These are phyloP conservation scores for Euphorbia peplus DNA, from an alignment of 345 rosid genomes.

Conservation along the genomic window DNA sequence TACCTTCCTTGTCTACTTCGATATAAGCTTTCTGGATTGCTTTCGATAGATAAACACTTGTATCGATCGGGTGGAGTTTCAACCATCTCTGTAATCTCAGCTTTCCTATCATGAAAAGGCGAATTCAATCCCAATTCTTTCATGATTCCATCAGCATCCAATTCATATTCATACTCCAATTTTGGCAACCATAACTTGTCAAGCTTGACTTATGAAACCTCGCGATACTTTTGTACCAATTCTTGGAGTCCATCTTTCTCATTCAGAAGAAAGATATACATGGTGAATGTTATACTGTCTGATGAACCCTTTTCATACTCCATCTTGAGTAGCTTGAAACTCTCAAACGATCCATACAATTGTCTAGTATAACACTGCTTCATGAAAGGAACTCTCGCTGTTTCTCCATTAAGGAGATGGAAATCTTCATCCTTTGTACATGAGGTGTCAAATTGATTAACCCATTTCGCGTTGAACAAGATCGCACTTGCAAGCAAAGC, in stretches of 20 bases:
- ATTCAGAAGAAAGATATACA: conserved; percentile 6
- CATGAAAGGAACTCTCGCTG: too few relatives aligned
- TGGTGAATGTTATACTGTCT: too few relatives aligned
- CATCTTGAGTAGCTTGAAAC: conserved; percentile 4
- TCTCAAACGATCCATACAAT: conserved; percentile 1
- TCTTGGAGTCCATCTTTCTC: background rate
- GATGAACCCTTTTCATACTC: too few relatives aligned
- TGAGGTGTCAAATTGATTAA: background rate
- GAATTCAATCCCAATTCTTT: background rate
- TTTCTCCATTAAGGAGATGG: too few relatives aligned
- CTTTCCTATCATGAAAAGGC: too few relatives aligned
- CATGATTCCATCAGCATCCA: background rate
- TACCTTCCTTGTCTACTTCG: conserved; percentile 1
- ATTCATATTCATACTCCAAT: background rate
- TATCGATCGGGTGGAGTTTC: background rate
- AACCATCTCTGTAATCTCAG: background rate
- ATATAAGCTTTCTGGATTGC: conserved; percentile 1
- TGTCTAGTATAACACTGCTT: background rate
- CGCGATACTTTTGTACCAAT: background rate
- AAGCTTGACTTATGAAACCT: background rate
- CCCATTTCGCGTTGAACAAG: background rate
- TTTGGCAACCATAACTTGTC: conserved; percentile 5
- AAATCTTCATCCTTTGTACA: background rate
- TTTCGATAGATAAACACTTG: background rate
- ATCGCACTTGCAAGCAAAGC: conserved; percentile 3